Conservation (phyloP, 2,329 filamentous ascomycete genomes). For the Aureobasidium sp. region DNA sequence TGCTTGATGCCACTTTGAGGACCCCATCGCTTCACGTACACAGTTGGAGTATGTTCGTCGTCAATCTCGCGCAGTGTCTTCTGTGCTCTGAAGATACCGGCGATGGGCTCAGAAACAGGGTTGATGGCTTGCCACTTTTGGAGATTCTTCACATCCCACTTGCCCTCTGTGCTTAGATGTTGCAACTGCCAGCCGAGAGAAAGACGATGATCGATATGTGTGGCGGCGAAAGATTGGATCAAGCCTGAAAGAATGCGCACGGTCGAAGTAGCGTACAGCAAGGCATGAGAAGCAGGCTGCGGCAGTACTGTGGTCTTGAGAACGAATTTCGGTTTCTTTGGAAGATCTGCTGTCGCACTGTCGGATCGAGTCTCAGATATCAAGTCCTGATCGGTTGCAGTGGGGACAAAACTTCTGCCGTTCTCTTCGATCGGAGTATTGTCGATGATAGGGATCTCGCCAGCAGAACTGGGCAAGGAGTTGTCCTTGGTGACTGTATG, state of each 20-base stretch:
- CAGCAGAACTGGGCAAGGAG: slow-evolving; percentile 33
- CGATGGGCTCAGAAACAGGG: slow-evolving; percentile 69
- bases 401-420: neutral
- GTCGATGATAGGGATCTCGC: slow-evolving; percentile 6
- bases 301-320: slow-evolving; percentile 67
- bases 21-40: slow-evolving; percentile 64
- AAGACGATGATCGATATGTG: slow-evolving; percentile 68
- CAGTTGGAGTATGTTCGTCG: slow-evolving; percentile 66
- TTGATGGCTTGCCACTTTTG: slow-evolving; percentile 78
- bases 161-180: slow-evolving; percentile 79
- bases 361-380: slow-evolving; percentile 2
- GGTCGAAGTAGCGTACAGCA: slow-evolving; percentile 72
- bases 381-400: neutral
- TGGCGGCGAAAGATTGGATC: slow-evolving; percentile 72
- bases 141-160: slow-evolving; percentile 97
- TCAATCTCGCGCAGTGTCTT: slow-evolving; percentile 91
- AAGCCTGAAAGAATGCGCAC: slow-evolving; percentile 72
- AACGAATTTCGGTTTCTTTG: slow-evolving; percentile 29
- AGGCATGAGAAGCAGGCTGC: slow-evolving; percentile 70
- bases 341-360: slow-evolving; percentile 37
- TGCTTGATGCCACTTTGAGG: slow-evolving; percentile 54
- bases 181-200: slow-evolving; percentile 86
- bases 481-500: neutral
- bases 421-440: neutral
- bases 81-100: slow-evolving; percentile 74